Percentiles rank a stretch among this genome's conserved stretches.
Evolutionary conservation across 2,329 filamentous ascomycete genomes (phyloP).

Genomic region (Fusarium oxysporum): DNA sequence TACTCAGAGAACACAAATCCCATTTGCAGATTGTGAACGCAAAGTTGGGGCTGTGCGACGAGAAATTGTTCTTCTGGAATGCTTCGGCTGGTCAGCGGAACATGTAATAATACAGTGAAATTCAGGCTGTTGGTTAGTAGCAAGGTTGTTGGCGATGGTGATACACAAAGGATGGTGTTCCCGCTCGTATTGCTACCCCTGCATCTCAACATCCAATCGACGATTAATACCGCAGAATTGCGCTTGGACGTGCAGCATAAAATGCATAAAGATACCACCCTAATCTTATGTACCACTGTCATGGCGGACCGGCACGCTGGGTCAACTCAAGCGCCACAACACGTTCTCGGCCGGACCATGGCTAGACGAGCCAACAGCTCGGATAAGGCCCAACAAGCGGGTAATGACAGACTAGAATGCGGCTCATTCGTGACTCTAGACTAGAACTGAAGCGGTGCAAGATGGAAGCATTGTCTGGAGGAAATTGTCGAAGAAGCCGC

Average conservation of each 20-base stretch:
- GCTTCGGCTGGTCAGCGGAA: neutral
- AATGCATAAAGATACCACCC: neutral
- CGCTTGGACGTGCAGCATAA: neutral
- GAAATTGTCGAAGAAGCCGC: neutral
- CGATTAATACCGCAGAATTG: neutral
- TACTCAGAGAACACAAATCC: neutral
- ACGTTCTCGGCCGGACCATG: conserved; percentile 10
- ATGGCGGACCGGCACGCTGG: conserved; percentile 2
- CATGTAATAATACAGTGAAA: neutral
- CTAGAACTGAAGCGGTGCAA: neutral
- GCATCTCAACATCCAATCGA: neutral
- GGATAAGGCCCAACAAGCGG: neutral
- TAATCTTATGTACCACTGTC: neutral
- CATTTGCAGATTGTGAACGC: neutral
- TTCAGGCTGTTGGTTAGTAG: neutral
- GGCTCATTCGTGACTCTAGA: neutral
- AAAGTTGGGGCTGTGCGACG: neutral
- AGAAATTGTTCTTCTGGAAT: neutral
- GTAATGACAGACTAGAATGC: neutral
- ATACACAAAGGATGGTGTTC: neutral
- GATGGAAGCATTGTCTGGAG: neutral
- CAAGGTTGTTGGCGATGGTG: neutral
- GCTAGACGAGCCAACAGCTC: neutral
- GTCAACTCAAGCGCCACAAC: conserved; percentile 11
- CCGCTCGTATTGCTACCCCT: conserved; percentile 1